Conservation (phyloP, 495 filamentous ascomycete genomes). For the Penicillium manginii region DNA sequence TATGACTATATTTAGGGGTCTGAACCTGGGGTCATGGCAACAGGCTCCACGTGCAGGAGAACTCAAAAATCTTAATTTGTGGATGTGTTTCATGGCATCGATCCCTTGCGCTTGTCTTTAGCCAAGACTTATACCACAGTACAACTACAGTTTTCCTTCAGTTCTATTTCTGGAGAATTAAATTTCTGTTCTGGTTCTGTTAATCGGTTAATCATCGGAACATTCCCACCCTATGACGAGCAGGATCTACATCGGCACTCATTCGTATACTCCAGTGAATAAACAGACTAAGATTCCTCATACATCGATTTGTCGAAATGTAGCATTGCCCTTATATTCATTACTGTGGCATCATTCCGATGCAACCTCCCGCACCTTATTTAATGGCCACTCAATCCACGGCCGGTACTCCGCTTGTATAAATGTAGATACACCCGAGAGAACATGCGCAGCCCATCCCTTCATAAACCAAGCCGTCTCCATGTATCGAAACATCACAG, state of each 20-base stretch:
- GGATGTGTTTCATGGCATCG: neutral
- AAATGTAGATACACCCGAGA: slow-evolving; percentile 30
- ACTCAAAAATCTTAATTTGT: neutral
- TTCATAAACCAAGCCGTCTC: slow-evolving; percentile 40
- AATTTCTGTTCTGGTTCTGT: no score
- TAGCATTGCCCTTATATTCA: no score
- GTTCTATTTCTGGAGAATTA: no score
- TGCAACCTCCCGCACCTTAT: neutral
- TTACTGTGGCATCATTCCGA: neutral
- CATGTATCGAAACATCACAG: slow-evolving; percentile 42
- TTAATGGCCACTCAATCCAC: slow-evolving; percentile 41
- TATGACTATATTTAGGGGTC: slow-evolving; percentile 7
- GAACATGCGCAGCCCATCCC: slow-evolving; percentile 45
- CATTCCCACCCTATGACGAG: no score
- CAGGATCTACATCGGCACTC: no score
- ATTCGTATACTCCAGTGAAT: no score
- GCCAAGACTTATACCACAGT: no score
- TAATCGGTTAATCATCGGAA: no score
- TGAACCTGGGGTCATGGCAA: neutral
- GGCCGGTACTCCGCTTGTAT: slow-evolving; percentile 25
- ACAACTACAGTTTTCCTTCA: no score
- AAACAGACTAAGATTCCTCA: no score
- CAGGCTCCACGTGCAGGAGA: neutral
- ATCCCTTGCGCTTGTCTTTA: no score
- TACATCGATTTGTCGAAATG: no score